Percentiles rank a stretch among this genome's conserved stretches.
Conservation (phyloP, 1,284 basidiomycete species). For the Hemileia vastatrix region DNA sequence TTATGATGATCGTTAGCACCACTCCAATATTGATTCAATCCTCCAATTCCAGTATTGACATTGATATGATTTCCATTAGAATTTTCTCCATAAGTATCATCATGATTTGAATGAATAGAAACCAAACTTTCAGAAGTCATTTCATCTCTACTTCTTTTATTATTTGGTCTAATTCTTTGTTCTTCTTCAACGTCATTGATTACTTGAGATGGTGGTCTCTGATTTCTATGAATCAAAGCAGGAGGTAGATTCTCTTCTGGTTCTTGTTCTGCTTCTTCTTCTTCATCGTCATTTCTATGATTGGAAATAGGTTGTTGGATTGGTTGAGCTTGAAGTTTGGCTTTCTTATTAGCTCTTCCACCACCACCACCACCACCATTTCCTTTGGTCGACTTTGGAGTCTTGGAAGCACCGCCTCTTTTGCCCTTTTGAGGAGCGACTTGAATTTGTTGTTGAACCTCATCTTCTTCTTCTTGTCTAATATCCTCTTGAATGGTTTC, state of each 20-base stretch:
- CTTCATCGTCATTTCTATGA: not conserved
- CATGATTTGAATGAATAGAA: not conserved
- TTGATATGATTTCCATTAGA: not conserved
- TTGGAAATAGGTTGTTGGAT: not conserved
- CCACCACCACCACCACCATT: not conserved
- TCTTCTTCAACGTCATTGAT: not conserved
- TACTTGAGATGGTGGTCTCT: not conserved
- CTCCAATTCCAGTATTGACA: not conserved
- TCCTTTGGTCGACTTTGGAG: not conserved
- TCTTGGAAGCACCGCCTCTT: not conserved
- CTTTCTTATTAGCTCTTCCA: not conserved
- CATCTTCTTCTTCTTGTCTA: not conserved
- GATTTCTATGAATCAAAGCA: not conserved
- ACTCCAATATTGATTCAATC: not conserved
- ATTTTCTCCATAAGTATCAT: not conserved
- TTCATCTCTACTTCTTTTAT: not conserved
- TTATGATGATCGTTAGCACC: not conserved
- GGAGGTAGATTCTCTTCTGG: not conserved
- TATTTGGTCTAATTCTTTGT: not conserved
- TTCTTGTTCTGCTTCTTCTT: not conserved
- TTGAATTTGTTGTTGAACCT: not conserved
- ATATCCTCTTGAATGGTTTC: too few relatives aligned
- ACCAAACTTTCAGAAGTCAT: not conserved
- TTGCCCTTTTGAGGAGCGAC: not conserved
- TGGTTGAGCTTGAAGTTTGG: not conserved